Evolutionary conservation across 1,139 yeast species (phyloP).

Genomic region (Kodamaea sp.): DNA sequence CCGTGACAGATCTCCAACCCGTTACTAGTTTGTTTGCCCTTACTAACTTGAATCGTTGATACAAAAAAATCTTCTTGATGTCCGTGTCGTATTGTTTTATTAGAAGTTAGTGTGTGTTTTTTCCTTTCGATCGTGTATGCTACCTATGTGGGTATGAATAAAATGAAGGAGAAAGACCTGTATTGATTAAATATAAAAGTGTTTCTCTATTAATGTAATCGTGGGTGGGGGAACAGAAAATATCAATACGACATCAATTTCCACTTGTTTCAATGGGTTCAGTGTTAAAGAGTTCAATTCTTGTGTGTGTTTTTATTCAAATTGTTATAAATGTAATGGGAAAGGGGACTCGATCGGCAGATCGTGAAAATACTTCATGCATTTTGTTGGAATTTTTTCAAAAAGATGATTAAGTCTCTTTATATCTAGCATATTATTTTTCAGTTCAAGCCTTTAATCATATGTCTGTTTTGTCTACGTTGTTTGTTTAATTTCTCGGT

Average conservation of each 20-base stretch:
- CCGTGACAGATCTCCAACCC: slow-evolving; percentile 63
- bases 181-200: slow-evolving; percentile 11
- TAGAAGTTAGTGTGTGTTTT: slow-evolving; percentile 9
- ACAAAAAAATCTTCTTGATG: slow-evolving; percentile 3
- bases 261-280: neutral
- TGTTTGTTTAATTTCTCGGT: no score
- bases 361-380: no score
- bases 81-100: slow-evolving; percentile 8
- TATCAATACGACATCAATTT: neutral
- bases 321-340: no score
- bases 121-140: slow-evolving; percentile 7
- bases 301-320: slow-evolving; percentile 1
- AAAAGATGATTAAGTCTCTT: no score
- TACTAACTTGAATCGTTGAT: slow-evolving; percentile 1
- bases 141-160: slow-evolving; percentile 6
- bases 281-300: slow-evolving; percentile 2
- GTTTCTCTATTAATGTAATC: slow-evolving; percentile 9
- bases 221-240: slow-evolving; percentile 4
- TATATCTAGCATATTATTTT: no score
- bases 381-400: no score
- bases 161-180: slow-evolving; percentile 8
- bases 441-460: no score
- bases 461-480: no score
- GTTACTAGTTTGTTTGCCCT: slow-evolving; percentile 34
- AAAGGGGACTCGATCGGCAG: no score